Base-by-base conservation (phyloP, 2,329 filamentous ascomycete species). In the Aspergillus sp. region DNA sequence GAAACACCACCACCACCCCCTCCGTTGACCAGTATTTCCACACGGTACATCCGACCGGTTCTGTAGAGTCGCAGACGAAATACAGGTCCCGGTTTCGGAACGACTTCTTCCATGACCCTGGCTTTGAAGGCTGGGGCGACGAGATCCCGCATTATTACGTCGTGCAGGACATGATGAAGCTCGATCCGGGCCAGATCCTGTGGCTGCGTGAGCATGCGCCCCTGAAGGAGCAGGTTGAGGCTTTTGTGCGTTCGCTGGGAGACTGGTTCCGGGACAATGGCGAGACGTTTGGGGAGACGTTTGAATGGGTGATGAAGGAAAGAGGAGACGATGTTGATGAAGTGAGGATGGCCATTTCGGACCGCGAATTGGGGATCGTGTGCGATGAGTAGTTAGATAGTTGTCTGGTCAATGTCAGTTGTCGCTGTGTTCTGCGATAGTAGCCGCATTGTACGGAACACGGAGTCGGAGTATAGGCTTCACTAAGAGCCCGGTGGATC, bases 241-340 rank as follows among this genome's bases (percentile, higher is more conserved):
- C 63, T 0, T 84, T 77, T 61, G 73, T 85, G 9, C 63, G 71
- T 44, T 67, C 71, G 2, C 57, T 81, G 19, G 82, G 82, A 0
- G 79, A 81, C 14, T 85, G 82, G 82, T 86, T 85, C 57, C 78
- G 79, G 49, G 82, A 85, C 58, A 85, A 85, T 54, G 83, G 83
- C 1, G 81, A 85, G 67, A 84, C 82, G 35, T 82, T 82, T 63
- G 77, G 74, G 13, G 79, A 85, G 70, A 85, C 83, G 26, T 60
- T 85, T 44, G 76, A 77, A 48, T 79, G 75, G 71, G 82, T 86
- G 40, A 62, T 85, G 53, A 73, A 70, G 49, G 79, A 84, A 65
- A 66, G 83, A 8, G 81, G 80, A 0, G 75, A 78, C 43, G 76
- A 82, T 57, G 64, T 78, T 6, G 71, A 71, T 32, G 77, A 76